These are phyloP conservation scores for Somion occarium DNA, from an alignment of 1,284 basidiomycete species.

Conservation along the genomic window DNA sequence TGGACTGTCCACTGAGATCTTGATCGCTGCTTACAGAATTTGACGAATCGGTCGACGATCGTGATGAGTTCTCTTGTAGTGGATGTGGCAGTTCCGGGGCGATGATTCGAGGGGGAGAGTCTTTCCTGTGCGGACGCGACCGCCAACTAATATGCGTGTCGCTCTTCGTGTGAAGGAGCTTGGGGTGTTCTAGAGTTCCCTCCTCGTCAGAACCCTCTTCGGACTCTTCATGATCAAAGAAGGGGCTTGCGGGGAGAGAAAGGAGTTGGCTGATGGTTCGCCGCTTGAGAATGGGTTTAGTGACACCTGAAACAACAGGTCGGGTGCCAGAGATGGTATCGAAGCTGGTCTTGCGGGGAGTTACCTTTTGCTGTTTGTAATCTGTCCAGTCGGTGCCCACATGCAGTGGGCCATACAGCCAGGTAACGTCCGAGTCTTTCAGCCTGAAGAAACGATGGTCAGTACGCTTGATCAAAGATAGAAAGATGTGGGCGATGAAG, in stretches of 20 bases:
- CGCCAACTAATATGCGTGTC: conserved; percentile 72
- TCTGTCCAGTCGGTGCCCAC: conserved; percentile 77
- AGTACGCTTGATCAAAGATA: not conserved
- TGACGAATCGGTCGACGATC: conserved; percentile 26
- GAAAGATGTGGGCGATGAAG: too few species aligned
- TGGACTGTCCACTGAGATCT: conserved; percentile 34
- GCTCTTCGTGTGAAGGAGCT: conserved; percentile 75
- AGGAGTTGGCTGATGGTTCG: conserved; percentile 91
- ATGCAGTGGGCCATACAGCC: conserved; percentile 97
- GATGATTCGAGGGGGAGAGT: conserved; percentile 60
- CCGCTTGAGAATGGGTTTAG: conserved; percentile 96
- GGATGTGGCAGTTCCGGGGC: conserved; percentile 14
- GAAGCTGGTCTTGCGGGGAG: conserved; percentile 20
- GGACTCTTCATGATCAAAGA: conserved; percentile 43
- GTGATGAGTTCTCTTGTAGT: not conserved
- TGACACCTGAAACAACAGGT: conserved; percentile 17
- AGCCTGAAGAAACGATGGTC: conserved; percentile 57
- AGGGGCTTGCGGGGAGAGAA: conserved; percentile 50
- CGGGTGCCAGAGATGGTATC: conserved; percentile 23
- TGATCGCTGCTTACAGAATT: conserved; percentile 29
- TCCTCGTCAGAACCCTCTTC: conserved; percentile 31
- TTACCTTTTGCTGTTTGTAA: conserved; percentile 19
- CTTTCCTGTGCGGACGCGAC: conserved; percentile 52
- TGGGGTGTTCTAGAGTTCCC: conserved; percentile 40
- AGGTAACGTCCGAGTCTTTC: conserved; percentile 98